Percentiles rank a stretch among this genome's conserved stretches.
Evolutionary conservation across 2,329 filamentous ascomycete genomes (phyloP).

Genomic region (Aspergillus ochraceus): DNA sequence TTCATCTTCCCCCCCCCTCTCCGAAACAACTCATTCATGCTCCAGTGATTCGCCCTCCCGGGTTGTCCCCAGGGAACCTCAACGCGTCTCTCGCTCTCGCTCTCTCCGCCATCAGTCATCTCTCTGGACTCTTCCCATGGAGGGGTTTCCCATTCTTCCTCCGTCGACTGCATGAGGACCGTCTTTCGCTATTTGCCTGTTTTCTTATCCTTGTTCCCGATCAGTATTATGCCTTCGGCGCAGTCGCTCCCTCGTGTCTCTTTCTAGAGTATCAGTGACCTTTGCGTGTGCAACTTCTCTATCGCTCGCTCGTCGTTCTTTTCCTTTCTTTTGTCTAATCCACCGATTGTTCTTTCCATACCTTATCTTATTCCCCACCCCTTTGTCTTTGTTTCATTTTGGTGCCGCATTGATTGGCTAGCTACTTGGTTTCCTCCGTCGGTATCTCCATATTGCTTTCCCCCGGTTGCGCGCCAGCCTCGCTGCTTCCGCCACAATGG

Average conservation of each 20-base stretch:
- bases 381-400: slow-evolving; percentile 2
- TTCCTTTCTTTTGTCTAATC: slow-evolving; percentile 1
- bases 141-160: slow-evolving; percentile 20
- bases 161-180: slow-evolving; percentile 19
- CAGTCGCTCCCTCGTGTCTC: slow-evolving; percentile 8
- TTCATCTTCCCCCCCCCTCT: slow-evolving; percentile 1
- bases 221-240: slow-evolving; percentile 17
- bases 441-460: slow-evolving; percentile 7
- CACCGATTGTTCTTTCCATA: background rate
- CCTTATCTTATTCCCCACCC: slow-evolving; percentile 1
- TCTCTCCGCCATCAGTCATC: slow-evolving; percentile 7
- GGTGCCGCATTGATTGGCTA: background rate
- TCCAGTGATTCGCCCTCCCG: background rate
- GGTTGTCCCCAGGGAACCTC: slow-evolving; percentile 6
- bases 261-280: slow-evolving; percentile 4
- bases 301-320: slow-evolving; percentile 4
- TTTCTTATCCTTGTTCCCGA: background rate
- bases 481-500: slow-evolving; percentile 60
- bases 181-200: slow-evolving; percentile 14
- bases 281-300: background rate
- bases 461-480: slow-evolving; percentile 11
- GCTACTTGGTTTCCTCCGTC: background rate
- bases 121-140: slow-evolving; percentile 13
- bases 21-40: slow-evolving; percentile 3
- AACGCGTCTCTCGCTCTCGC: slow-evolving; percentile 1